Conservation (phyloP, 192 early-diverging fungal species). For the Entomortierella chlamydospora region DNA sequence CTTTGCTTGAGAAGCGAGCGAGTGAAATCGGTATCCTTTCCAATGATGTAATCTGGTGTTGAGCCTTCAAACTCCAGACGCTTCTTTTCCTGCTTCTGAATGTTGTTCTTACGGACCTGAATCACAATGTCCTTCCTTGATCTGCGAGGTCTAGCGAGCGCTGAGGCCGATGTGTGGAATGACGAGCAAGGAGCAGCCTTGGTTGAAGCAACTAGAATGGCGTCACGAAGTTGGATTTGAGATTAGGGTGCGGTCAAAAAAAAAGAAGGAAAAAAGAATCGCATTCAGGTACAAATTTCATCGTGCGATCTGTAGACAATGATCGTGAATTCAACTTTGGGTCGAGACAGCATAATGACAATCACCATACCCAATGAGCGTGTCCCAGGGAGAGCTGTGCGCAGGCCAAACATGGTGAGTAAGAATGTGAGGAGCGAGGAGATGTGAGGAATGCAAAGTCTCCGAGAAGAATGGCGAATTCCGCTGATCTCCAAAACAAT, state of each 20-base stretch:
- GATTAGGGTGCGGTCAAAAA: neutral
- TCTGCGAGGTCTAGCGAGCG: conserved; percentile 36
- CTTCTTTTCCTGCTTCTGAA: conserved; percentile 47
- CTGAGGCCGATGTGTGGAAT: conserved; percentile 47
- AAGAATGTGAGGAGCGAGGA: neutral
- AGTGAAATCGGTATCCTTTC: conserved; percentile 56
- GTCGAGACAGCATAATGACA: neutral
- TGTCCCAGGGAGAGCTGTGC: conserved; percentile 41
- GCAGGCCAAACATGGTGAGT: conserved; percentile 46
- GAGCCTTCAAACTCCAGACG: conserved; percentile 38
- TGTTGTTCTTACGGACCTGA: conserved; percentile 52
- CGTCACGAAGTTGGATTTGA: neutral
- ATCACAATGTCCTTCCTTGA: conserved; percentile 51
- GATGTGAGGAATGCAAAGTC: neutral
- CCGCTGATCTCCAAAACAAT: conserved; percentile 22
- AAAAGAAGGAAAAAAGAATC: too few species aligned
- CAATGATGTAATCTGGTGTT: conserved; percentile 49
- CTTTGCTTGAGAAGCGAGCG: conserved; percentile 37
- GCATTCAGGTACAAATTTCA: neutral
- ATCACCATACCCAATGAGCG: conserved; percentile 44
- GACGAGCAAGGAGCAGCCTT: conserved; percentile 23
- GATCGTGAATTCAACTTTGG: too few species aligned
- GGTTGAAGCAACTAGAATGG: conserved; percentile 35
- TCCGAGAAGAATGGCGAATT: neutral
- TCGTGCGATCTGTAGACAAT: neutral